Evolutionary conservation across 2,329 filamentous ascomycete species (phyloP).

Genomic region (Penicillium sp.): DNA sequence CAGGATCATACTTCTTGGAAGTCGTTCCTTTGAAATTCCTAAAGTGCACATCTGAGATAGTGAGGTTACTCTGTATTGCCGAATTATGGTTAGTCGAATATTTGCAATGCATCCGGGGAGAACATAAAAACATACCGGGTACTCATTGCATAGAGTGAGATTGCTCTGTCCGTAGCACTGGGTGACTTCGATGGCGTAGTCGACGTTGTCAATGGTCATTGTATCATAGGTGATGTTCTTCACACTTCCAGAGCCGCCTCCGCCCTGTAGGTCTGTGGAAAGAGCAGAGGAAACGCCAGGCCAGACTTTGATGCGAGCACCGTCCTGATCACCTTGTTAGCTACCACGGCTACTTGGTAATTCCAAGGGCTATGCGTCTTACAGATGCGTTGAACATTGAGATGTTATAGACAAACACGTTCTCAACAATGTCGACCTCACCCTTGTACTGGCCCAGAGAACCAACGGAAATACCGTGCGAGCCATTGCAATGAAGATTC

Average conservation of each 20-base stretch:
- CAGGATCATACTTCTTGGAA: constrained; percentile 43
- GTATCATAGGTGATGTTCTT: constrained; percentile 66
- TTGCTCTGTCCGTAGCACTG: constrained; percentile 66
- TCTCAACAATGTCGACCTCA: constrained; percentile 65
- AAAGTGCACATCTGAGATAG: constrained; percentile 56
- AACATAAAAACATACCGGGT: constrained; percentile 47
- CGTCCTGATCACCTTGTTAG: constrained; percentile 50
- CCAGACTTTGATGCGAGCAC: constrained; percentile 73
- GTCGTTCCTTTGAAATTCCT: constrained; percentile 58
- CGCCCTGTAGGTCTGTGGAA: constrained; percentile 62
- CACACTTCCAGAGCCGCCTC: constrained; percentile 62
- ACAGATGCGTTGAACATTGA: constrained; percentile 56
- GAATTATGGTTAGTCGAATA: neutral
- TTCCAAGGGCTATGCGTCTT: neutral
- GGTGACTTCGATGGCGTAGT: constrained; percentile 64
- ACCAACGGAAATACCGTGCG: constrained; percentile 71
- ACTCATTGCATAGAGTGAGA: constrained; percentile 59
- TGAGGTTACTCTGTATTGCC: constrained; percentile 42
- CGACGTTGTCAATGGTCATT: constrained; percentile 61
- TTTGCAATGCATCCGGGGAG: too few relatives aligned
- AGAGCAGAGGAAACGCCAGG: constrained; percentile 57
- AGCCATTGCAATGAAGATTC: constrained; percentile 65
- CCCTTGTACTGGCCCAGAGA: constrained; percentile 66
- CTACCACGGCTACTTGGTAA: constrained; percentile 20
- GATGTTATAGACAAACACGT: constrained; percentile 64